phyloP scores from a whole-genome alignment of 768 basidiomycete species.

The Saitozyma sp. region DNA sequence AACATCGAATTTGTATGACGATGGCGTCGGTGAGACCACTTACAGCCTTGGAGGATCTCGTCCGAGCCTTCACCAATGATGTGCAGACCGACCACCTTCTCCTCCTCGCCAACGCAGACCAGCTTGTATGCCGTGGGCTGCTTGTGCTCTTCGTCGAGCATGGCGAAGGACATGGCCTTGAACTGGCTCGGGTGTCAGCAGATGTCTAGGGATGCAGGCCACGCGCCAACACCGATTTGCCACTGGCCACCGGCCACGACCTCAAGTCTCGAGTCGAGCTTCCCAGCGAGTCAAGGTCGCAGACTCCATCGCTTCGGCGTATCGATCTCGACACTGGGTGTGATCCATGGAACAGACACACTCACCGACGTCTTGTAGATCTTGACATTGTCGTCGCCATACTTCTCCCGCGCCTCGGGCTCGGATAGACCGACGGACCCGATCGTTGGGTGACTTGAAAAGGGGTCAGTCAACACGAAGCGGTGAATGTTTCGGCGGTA shows the following conservation, averaged over 20 bases:
- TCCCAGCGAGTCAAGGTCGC: too few relatives aligned
- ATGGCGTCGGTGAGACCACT: constrained; percentile 13
- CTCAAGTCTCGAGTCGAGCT: too few relatives aligned
- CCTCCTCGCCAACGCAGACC: constrained; percentile 79
- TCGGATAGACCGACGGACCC: constrained; percentile 96
- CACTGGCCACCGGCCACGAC: too few relatives aligned
- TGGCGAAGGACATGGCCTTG: constrained; percentile 83
- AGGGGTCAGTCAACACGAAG: not conserved
- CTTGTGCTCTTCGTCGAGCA: constrained; percentile 84
- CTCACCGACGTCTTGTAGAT: constrained; percentile 68
- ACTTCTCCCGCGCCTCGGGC: constrained; percentile 80
- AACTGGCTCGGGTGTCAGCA: constrained; percentile 57
- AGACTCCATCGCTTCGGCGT: too few relatives aligned
- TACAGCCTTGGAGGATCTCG: constrained; percentile 91
- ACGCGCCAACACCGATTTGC: not conserved
- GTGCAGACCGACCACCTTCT: constrained; percentile 94
- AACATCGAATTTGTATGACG: too few relatives aligned
- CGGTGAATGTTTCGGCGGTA: not conserved
- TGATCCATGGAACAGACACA: not conserved
- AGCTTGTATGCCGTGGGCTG: constrained; percentile 95
- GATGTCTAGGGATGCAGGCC: constrained; percentile 1
- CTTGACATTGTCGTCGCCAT: constrained; percentile 78
- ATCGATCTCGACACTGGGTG: too few relatives aligned
- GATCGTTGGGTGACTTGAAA: constrained; percentile 80
- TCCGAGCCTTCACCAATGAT: constrained; percentile 89